Evolutionary conservation across 148 eudicot species (phyloP), one percentile per base, ranked within the genome.

Genomic region (Arbutus unedo): DNA sequence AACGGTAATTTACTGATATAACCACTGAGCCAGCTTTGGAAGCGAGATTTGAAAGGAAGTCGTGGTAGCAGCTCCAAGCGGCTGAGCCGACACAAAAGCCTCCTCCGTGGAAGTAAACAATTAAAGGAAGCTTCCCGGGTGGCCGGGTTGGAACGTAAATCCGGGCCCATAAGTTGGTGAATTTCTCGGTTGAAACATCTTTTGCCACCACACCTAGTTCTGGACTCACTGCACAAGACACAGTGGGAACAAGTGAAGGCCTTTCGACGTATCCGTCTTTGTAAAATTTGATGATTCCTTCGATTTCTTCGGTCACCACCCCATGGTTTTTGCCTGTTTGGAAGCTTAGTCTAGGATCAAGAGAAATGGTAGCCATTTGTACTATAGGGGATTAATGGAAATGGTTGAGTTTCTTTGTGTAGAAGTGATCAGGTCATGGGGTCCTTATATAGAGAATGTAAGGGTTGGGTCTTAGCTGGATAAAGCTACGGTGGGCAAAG

Each of bases 161-260:
- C 44, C 97, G 94, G 50, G 93, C 95, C 97, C 97, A 90, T 80
- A 93, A 44, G 64, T 90, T 84, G 47, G 90, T 87, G n/a, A 64
- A 73, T 83, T 81, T 81, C 79, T 93, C 92, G 4, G 92, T 87
- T 19, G 84, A 81, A 1, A 86, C 80, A 80, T 93, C 97, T 6
- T 79, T 53, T 16, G 91, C 88, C 0, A 86, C 74, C 14, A 93
- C 89, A 2, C 85, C 77, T 6, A 89, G 85, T 60, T 91, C 82
- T 0, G 84, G 83, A 8, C 85, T 78, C 41, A 90, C 82, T 16
- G 84, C 49, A 50, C 80, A 62, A 0, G 83, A 13, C 79, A 89
- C 95, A 80, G 84, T 53, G 38, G 92, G 85, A 31, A 86, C 83
- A 21, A 86, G 68, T 4, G 75, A 78, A 8, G 90, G 78, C 78